Evolutionary conservation across 2,329 filamentous ascomycete genomes (phyloP), one percentile per base, ranked within the genome.

Genomic region (Neofusicoccum cordaticola): DNA sequence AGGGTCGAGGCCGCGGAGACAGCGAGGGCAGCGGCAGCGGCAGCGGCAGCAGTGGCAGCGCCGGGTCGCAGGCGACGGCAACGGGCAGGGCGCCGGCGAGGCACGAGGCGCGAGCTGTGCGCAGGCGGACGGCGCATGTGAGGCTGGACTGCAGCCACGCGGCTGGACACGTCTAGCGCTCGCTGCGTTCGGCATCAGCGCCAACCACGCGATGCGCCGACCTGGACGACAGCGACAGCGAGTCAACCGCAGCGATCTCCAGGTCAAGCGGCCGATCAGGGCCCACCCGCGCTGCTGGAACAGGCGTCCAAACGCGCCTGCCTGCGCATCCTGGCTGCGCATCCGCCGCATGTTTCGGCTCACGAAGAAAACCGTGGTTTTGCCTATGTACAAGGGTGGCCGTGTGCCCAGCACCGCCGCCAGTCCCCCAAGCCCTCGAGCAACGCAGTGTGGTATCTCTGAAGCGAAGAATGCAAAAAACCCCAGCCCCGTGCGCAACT

Each of bases 71-170:
- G 19, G 19, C 19, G 19, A 22, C 19, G 19, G 19, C 19, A 22
- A 22, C 19, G 19, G 19, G 19, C 19, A 22, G 19, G 19, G 19
- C 19, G 19, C 19, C 19, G 19, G 19, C 19, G 19, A 22, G 19
- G 2, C 19, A 27, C n/a, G 42, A 22, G 27, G 42, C 37, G 41
- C 37, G 41, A 19, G 27, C 22, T 12, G 17, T 60, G 56, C 42
- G 47, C 56, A 60, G 56, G 56, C 37, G 56, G 56, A 60, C 37
- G 27, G 56, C 19, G 42, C 56, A 60, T 60, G 56, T 60, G 56
- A 60, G 56, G 56, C 56, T 60, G 56, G 47, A 60, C 9, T 22
- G 56, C 42, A 47, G 56, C 56, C 56, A 60, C 47, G 56, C 22
- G 34, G 39, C 53, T 8, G 9, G 15, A 19, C 12, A 13, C 56